Base-by-base conservation (phyloP, 1,139 yeast species). In the Lodderomyces beijingensis region DNA sequence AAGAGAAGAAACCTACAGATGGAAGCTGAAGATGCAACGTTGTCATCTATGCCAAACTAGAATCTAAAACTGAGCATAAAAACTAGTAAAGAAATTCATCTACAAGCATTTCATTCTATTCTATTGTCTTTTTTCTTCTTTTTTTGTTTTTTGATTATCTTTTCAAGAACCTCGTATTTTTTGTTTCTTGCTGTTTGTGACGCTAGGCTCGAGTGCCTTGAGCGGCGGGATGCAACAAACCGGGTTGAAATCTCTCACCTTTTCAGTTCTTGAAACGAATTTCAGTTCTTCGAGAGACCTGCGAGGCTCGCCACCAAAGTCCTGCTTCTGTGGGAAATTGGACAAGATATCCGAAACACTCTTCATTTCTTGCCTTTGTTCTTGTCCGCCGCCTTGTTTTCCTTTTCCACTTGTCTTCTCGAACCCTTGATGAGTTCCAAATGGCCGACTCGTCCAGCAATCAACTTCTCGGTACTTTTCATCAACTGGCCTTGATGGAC, bases 391-490 rank as follows among this genome's bases (percentile, higher is more conserved):
- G 46, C 54, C 52, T 70, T 72, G 40, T 64, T 69, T 16, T 55
- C 56, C 55, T 72, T 81, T 51, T 84, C 95, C 11, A 85, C 45
- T 50, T 84, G 77, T 59, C 94, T 76, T 65, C 96, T 79, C n/a
- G 93, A 80, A 10, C 97, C 98, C 57, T 85, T 87, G 43, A 91
- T 65, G 32, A 91, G 56, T 59, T 91, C 98, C 49, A 91, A 70
- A 59, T 91, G 97, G n/a, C 98, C 98, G 4, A 89, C 96, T 56
- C 91, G 75, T 35, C 93, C 71, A 3, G 96, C 81, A 46, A 89
- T 77, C 42, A 87, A 69, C 59, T 77, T 86, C 59, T 91, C 98
- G 2, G 97, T 89, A 13, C 79, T 70, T 2, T 71, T 60, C 36
- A 83, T 74, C 44, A 85, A 70, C 16, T 86, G 81, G 3, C 81